Base-by-base conservation (phyloP, 352 stramenopile genomes). In the Globisporangium canariense region DNA sequence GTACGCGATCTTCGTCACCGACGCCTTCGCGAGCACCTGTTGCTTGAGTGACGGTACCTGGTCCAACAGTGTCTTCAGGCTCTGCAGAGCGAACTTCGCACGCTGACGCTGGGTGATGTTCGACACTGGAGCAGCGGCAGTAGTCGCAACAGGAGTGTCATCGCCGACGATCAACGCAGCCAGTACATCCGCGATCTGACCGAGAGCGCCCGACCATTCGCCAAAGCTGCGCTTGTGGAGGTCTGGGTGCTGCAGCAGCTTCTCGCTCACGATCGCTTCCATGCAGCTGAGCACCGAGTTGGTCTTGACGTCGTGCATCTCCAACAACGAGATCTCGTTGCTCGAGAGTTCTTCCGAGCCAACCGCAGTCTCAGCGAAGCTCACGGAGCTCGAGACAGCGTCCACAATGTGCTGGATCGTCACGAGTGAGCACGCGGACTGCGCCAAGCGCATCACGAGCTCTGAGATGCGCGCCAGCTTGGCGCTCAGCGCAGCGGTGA, bases 141-240 rank as follows among this genome's bases (percentile, higher is more conserved):
- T 13, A 16, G 18, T 14, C 10, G 40, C n/a, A 3, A 14, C 10
- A 38, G 45, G 3, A 16, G 61, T 7, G 13, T 57, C 53, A 5
- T 30, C 30, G 22, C 38, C 59, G 5, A 40, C 18, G 11, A 58
- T 40, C 8, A 66, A 18, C 13, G 20, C 18, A 2, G 72, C 61
- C 13, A 90, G 65, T 3, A 80, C 68, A 2, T 69, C 69, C 4
- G 68, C 60, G 18, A 82, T 76, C 2, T 66, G 64, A 2, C 58
- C 51, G 5, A 90, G 58, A 47, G 89, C 45, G 1, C 22, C n/a
- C 0, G 76, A 70, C 83, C 81, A 92, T 22, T 86, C 69, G 13
- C 41, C 45, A 43, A 89, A 87, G 18, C 57, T 60, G n/a, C 66
- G 63, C n/a, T 75, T 81, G 60, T 89, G 71, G n/a, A 83, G 70